phyloP scores from a whole-genome alignment of 1,284 basidiomycete species.

The Marasmius oreades region DNA sequence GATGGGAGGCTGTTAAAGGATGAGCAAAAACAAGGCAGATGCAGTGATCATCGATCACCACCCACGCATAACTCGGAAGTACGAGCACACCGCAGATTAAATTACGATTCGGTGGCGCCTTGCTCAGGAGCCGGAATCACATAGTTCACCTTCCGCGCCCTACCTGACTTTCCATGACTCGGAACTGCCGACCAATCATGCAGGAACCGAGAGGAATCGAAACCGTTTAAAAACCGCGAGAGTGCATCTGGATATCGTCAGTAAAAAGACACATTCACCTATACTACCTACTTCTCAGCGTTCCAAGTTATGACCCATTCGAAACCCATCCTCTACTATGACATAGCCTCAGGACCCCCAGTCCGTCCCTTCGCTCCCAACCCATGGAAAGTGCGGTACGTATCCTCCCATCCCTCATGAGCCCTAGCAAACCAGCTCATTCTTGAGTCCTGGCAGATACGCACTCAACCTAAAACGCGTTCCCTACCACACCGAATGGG shows the following conservation, averaged over 20 bases:
- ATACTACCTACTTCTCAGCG: background rate
- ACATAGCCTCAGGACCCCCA: background rate
- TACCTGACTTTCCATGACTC: constrained; percentile 30
- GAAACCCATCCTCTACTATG: background rate
- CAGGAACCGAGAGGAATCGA: background rate
- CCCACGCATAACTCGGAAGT: too few relatives aligned
- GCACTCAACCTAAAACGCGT: constrained; percentile 18
- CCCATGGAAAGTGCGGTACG: background rate
- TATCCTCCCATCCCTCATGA: background rate
- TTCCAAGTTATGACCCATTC: background rate
- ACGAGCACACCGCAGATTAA: too few relatives aligned
- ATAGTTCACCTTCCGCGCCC: too few relatives aligned
- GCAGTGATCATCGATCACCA: too few relatives aligned
- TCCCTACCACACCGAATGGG: constrained; percentile 17
- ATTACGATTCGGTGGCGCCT: too few relatives aligned
- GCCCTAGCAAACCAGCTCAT: too few relatives aligned
- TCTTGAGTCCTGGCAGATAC: constrained; percentile 6
- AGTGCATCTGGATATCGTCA: background rate
- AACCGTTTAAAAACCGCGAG: background rate
- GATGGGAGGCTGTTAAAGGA: too few relatives aligned
- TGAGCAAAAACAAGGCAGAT: too few relatives aligned
- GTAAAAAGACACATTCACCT: background rate
- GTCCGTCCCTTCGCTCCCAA: background rate
- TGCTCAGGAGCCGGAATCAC: too few relatives aligned
- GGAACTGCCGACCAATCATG: background rate